Base-by-base conservation (phyloP, 1,284 basidiomycete genomes). In the Puccinia triticina region DNA sequence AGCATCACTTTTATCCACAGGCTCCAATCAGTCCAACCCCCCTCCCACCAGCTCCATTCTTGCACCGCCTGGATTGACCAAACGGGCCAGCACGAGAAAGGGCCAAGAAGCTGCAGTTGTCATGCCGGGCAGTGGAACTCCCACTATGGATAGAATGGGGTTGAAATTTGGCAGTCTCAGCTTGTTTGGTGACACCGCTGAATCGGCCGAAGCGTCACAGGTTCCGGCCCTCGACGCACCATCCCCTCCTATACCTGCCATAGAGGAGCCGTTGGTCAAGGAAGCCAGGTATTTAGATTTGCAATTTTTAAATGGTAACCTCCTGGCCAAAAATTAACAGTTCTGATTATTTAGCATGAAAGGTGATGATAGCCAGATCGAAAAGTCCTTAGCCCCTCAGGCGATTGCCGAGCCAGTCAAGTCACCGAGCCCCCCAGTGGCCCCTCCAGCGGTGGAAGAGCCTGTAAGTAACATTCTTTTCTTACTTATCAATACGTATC, bases 111-210 rank as follows among this genome's bases (percentile, higher is more conserved):
- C 80, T 40, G 80, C 80, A 12, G 80, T 82, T 67, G 80, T 82
- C n/a, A 82, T 82, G 80, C 80, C 80, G 26, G 80, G 80, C 18
- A 75, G 72, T 69, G 80, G 80, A 26, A 82, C 80, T 74, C 80
- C 80, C 8, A 82, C 26, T 48, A 64, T 82, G 29, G 80, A 82
- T 46, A 64, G 80, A 32, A 82, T 82, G 43, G 80, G 80, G 2
- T 55, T 82, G 26, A 74, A 82, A 57, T 82, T 82, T 55, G 80
- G 80, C 10, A 82, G 80, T 32, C 71, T 82, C 43, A 74, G 72
- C 57, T 40, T 82, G 21, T 82, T 82, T 55, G 78, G 69, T 21
- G 78, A 81, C 8, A 69, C 71, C 11, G 37, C 69, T 43, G 80
- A 72, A 74, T 34, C 59, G 48, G 37, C 37, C 5, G 72, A 75